These are phyloP conservation scores for Avicennia marina DNA, from an alignment of 257 asterid species.

Conservation along the genomic window DNA sequence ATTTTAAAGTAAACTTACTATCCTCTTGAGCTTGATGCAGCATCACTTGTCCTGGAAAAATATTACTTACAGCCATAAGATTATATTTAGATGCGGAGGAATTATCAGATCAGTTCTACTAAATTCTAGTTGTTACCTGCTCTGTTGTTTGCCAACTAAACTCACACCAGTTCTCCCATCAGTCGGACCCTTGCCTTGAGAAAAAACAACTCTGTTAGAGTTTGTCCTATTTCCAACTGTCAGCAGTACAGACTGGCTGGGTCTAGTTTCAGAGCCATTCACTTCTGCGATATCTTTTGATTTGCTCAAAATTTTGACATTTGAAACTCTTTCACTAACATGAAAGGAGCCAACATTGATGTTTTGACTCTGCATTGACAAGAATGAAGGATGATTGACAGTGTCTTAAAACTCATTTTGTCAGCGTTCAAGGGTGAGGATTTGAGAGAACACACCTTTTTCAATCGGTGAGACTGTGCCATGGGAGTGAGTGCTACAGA, in stretches of 20 bases:
- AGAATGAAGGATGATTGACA: conserved; percentile 19
- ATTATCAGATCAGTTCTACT: no score
- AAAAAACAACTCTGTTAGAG: conserved; percentile 30
- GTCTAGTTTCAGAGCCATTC: conserved; percentile 30
- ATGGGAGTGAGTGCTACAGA: conserved; percentile 88
- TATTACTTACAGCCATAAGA: background rate
- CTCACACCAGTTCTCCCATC: conserved; percentile 30
- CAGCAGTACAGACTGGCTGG: conserved; percentile 25
- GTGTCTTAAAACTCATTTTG: conserved; percentile 5
- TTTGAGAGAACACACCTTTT: conserved; percentile 42
- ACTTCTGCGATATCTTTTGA: conserved; percentile 38
- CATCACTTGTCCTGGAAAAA: conserved; percentile 40
- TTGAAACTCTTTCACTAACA: conserved; percentile 35
- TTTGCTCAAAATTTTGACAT: conserved; percentile 46
- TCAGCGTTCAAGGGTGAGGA: conserved; percentile 32
- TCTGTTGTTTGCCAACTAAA: conserved; percentile 40
- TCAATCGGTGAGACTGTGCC: conserved; percentile 69
- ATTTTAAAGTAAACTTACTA: conserved; percentile 31
- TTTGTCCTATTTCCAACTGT: conserved; percentile 35
- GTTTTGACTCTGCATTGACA: conserved; percentile 28
- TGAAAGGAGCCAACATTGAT: conserved; percentile 29
- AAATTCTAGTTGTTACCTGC: conserved; percentile 20
- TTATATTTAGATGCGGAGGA: background rate
- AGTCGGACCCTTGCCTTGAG: conserved; percentile 33
- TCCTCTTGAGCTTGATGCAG: conserved; percentile 48